Conservation (phyloP, 106 monocot genomes). For the Apostasia ramifera region DNA sequence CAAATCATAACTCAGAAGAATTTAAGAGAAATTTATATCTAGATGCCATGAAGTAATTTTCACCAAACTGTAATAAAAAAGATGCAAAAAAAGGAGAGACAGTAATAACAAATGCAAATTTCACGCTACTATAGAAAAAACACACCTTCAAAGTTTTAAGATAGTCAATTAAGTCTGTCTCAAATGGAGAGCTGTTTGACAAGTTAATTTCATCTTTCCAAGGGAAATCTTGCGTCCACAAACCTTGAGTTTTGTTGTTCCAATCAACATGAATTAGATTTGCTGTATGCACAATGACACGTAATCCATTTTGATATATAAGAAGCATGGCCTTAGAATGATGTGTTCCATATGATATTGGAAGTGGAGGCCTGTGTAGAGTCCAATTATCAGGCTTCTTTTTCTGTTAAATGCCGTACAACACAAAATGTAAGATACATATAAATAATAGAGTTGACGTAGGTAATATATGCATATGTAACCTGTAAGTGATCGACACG, state of each 20-base stretch:
- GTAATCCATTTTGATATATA: constrained; percentile 71
- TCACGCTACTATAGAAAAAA: neutral
- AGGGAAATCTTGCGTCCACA: constrained; percentile 99
- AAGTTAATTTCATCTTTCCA: constrained; percentile 46
- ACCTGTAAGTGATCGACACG: constrained; percentile 61
- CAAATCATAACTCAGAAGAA: too few species aligned
- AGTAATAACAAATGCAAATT: neutral
- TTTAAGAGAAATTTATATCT: too few species aligned
- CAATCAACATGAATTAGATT: constrained; percentile 95
- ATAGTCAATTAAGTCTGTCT: constrained; percentile 92
- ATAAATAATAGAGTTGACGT: neutral
- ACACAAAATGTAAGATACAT: neutral
- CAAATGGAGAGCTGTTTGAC: constrained; percentile 43
- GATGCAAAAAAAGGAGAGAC: neutral
- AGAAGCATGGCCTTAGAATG: constrained; percentile 97
- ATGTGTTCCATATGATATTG: constrained; percentile 96
- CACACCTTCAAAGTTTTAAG: constrained; percentile 68
- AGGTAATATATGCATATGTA: neutral
- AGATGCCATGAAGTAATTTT: too few species aligned
- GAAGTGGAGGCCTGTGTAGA: constrained; percentile 87
- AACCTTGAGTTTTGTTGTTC: constrained; percentile 97
- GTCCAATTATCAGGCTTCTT: constrained; percentile 69
- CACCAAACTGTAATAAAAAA: too few species aligned
- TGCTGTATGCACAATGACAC: constrained; percentile 88
- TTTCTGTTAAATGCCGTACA: constrained; percentile 26